phyloP scores from a whole-genome alignment of 176 grass and related monocot species.

The Cocos nucifera region DNA sequence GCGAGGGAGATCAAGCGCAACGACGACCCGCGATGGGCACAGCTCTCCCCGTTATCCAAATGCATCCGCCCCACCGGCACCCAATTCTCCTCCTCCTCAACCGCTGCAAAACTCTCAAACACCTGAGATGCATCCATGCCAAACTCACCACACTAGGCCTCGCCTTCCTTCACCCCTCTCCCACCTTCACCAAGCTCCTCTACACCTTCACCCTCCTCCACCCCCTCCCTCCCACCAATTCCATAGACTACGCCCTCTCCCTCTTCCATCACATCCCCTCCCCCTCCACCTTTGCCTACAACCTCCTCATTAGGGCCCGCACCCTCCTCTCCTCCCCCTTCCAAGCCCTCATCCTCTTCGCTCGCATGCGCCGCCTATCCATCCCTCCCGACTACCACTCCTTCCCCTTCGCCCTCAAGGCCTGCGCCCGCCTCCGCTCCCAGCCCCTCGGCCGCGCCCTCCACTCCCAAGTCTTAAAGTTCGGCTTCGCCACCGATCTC shows the following conservation, averaged over 20 bases:
- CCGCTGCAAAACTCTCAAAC: background rate
- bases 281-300: background rate
- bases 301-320: conserved; percentile 7
- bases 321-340: conserved; percentile 10
- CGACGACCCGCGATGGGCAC: no score
- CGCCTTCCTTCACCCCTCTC: background rate
- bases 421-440: conserved; percentile 18
- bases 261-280: conserved; percentile 7
- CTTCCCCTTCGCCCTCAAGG: conserved; percentile 35
- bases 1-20: no score
- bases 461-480: conserved; percentile 9
- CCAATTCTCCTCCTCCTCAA: background rate
- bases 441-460: conserved; percentile 21
- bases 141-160: background rate
- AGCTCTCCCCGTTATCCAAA: no score
- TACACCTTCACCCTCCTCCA: conserved; percentile 16
- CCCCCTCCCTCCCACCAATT: conserved; percentile 22
- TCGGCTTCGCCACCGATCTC: conserved; percentile 17
- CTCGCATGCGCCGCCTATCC: conserved; percentile 13
- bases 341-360: conserved; percentile 32
- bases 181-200: conserved; percentile 9
- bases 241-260: conserved; percentile 30
- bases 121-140: conserved; percentile 7
- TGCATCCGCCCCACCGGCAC: no score
- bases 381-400: conserved; percentile 22